Evolutionary conservation across 2,329 filamentous ascomycete genomes (phyloP).

Genomic region (Pyrenochaeta sp.): DNA sequence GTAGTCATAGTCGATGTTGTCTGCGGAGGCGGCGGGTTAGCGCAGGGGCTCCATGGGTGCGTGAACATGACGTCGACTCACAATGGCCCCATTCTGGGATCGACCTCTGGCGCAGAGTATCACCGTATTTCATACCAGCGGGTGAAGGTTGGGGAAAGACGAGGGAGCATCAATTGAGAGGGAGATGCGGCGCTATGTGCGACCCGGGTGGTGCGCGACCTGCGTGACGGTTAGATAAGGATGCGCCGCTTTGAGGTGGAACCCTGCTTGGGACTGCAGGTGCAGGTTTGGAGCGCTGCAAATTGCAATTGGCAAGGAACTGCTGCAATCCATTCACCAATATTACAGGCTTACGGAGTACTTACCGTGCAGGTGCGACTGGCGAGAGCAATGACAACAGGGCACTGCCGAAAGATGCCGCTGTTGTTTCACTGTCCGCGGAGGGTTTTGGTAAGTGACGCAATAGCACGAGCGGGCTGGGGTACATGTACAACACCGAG

Average conservation of each 20-base stretch:
- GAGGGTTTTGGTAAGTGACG: constrained; percentile 9
- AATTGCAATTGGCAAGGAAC: too few relatives aligned
- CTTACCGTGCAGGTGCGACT: constrained; percentile 19
- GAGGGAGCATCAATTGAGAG: constrained; percentile 12
- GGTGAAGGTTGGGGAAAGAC: constrained; percentile 5
- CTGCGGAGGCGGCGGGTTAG: constrained; percentile 52
- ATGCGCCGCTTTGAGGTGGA: constrained; percentile 3
- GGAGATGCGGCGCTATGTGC: constrained; percentile 11
- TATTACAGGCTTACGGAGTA: constrained; percentile 7
- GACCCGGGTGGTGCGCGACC: constrained; percentile 15
- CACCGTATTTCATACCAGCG: constrained; percentile 74
- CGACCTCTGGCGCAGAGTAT: constrained; percentile 75
- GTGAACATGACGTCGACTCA: constrained; percentile 49
- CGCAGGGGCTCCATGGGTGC: background rate
- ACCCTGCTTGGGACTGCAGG: background rate
- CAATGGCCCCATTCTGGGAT: constrained; percentile 83
- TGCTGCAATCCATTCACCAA: too few relatives aligned
- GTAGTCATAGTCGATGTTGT: constrained; percentile 89
- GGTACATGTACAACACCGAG: constrained; percentile 1
- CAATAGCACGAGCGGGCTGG: constrained; percentile 6
- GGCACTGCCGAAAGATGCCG: constrained; percentile 3
- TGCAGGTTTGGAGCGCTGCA: too few relatives aligned
- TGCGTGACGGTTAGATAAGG: constrained; percentile 21
- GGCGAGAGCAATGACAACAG: constrained; percentile 10
- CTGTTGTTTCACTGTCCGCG: constrained; percentile 5